Conservation (phyloP, 305 asterid species). For the Solanum chacoense region DNA sequence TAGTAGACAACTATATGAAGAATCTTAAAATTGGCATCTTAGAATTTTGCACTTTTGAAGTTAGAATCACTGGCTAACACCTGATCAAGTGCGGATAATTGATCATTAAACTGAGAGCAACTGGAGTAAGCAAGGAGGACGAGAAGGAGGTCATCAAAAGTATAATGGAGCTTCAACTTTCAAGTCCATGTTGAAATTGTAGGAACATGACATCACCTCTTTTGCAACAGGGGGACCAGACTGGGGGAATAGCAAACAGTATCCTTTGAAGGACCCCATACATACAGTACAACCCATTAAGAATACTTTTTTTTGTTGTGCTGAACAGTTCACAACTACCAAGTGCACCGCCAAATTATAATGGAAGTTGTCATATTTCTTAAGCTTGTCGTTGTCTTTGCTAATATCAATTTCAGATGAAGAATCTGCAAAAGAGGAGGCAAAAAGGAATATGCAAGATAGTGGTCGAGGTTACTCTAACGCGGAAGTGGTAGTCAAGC, state of each 20-base stretch:
- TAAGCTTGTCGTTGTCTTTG: neutral
- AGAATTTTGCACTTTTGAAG: neutral
- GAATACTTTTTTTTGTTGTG: neutral
- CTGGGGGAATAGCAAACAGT: neutral
- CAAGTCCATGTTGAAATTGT: neutral
- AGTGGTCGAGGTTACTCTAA: conserved; percentile 47
- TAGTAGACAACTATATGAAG: neutral
- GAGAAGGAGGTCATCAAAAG: neutral
- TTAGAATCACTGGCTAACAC: neutral
- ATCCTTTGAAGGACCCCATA: neutral
- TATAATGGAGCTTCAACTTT: neutral
- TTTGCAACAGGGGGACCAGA: neutral
- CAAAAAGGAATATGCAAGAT: conserved; percentile 36
- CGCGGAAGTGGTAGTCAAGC: conserved; percentile 74
- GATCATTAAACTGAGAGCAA: neutral
- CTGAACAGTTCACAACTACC: neutral
- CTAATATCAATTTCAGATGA: conserved; percentile 38
- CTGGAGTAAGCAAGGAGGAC: neutral
- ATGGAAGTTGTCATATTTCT: neutral
- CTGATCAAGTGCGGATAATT: neutral
- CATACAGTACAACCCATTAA: neutral
- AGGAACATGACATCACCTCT: neutral
- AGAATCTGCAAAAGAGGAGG: conserved; percentile 65
- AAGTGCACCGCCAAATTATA: neutral
- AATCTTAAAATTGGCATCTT: neutral